Conservation (phyloP, 2,329 filamentous ascomycete genomes). For the Tolypocladium endophyticum region DNA sequence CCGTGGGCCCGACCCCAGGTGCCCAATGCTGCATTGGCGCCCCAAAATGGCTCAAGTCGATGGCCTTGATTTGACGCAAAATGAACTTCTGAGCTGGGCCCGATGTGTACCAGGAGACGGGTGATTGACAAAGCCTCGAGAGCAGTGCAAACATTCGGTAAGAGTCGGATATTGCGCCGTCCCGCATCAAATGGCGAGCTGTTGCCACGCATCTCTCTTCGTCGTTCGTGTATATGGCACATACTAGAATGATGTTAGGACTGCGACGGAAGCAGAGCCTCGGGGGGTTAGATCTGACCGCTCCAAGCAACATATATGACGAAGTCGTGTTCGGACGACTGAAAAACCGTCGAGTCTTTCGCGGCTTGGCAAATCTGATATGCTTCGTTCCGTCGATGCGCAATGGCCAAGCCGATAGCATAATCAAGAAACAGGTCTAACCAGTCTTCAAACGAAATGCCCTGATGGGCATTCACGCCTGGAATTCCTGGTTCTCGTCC, state of each 20-base stretch:
- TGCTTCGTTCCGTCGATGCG: slow-evolving; percentile 57
- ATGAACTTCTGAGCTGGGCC: slow-evolving; percentile 84
- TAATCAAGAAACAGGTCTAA: slow-evolving; percentile 85
- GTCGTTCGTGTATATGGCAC: slow-evolving; percentile 72
- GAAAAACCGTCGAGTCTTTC: slow-evolving; percentile 73
- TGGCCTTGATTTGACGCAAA: slow-evolving; percentile 79
- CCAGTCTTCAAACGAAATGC: slow-evolving; percentile 76
- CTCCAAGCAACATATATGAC: slow-evolving; percentile 71
- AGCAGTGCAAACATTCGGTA: slow-evolving; percentile 75
- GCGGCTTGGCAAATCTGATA: slow-evolving; percentile 75
- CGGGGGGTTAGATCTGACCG: slow-evolving; percentile 32
- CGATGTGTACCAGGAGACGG: slow-evolving; percentile 65
- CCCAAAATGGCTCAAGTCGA: slow-evolving; percentile 55
- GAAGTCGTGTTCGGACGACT: slow-evolving; percentile 57
- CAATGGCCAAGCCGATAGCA: slow-evolving; percentile 62
- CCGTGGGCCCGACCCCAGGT: slow-evolving; percentile 4
- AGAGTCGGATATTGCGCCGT: slow-evolving; percentile 70
- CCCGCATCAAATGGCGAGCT: slow-evolving; percentile 75
- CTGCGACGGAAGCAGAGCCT: too few species aligned
- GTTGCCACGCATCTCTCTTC: slow-evolving; percentile 63
- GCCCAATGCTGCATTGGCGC: slow-evolving; percentile 18
- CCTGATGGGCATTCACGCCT: slow-evolving; percentile 44
- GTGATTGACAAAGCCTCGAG: slow-evolving; percentile 65
- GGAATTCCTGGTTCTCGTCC: background rate
- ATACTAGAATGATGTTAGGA: slow-evolving; percentile 40